Base-by-base conservation (phyloP, 192 early-diverging fungal genomes). In the Gigaspora rosea region DNA sequence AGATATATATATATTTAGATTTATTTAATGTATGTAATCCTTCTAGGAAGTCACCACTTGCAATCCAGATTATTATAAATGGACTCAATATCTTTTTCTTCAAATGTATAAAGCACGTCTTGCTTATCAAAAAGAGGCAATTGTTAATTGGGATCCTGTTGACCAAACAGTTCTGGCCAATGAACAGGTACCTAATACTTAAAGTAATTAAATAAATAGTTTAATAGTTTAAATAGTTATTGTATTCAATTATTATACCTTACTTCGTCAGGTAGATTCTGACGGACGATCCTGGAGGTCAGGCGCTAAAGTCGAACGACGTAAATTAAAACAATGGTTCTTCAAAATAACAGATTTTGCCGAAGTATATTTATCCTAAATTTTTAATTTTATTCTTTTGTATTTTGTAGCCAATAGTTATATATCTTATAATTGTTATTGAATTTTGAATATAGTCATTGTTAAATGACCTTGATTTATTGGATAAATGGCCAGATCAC, bases 81-180 rank as follows among this genome's bases (percentile, higher is more conserved):
- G 96, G 96, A 97, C 97, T n/a, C 97, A 98, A 77, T 85, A 89
- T 67, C 83, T 97, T 33, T 98, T 98, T 76, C 80, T 96, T 54
- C 82, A 90, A 79, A 73, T 98, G 75, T 88, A 90, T 75, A 85
- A 89, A 73, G 88, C 90, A 47, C 93, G 91, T 15, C 82, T 97
- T 56, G 92, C 93, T 8, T 96, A 98, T 80, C 92, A 92, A 78
- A 95, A 95, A 74, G 92, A 95, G 63, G 93, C 94, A 1, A 73
- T 93, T 32, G 96, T 98, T 8, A 98, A 98, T 84, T 98, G 97
- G 97, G 97, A 98, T 83, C 97, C 97, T 1, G 84, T 98, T 2
- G 96, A 98, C 78, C 85, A 95, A 75, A 98, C 97, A 0, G 96
- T 98, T 11, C 82, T 98, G 62, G 95, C 97, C 0, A 98, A 98